Conservation (phyloP, 192 early-diverging fungal species). For the Gamsiella multidivaricata region DNA sequence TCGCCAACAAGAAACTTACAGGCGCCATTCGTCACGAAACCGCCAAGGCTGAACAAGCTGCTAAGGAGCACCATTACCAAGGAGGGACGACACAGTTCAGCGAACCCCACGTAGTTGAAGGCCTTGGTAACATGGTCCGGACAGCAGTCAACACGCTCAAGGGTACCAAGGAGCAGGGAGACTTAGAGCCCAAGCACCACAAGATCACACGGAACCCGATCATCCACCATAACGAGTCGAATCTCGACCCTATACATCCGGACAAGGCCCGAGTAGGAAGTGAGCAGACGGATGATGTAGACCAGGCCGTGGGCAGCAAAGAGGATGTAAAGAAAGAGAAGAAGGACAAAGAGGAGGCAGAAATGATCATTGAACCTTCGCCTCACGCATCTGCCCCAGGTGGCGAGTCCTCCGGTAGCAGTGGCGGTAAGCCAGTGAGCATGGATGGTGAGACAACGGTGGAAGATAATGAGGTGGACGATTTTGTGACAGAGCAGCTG, state of each 20-base stretch:
- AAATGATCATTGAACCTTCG: constrained; percentile 25
- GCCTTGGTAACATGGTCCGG: constrained; percentile 15
- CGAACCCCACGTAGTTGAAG: constrained; percentile 25
- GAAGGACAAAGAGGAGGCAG: constrained; percentile 1
- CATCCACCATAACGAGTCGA: background rate
- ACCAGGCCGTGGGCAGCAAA: background rate
- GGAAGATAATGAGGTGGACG: constrained; percentile 51
- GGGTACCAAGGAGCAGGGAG: constrained; percentile 22
- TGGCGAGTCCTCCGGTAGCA: constrained; percentile 44
- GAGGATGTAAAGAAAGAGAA: background rate
- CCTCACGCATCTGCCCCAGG: background rate
- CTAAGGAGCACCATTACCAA: constrained; percentile 17
- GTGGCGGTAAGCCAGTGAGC: constrained; percentile 20
- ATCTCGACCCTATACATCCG: background rate
- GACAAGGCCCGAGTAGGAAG: background rate
- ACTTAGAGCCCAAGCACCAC: constrained; percentile 14
- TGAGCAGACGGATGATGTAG: background rate
- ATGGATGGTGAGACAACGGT: constrained; percentile 23
- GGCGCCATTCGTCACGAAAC: constrained; percentile 11
- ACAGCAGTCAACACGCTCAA: constrained; percentile 3
- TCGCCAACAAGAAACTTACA: background rate
- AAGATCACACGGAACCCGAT: constrained; percentile 6
- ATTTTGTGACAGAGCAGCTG: constrained; percentile 81
- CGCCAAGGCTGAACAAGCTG: constrained; percentile 4
- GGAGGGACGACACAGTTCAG: constrained; percentile 10